A percentile compares a stretch with the other conserved stretches of the same genome.
Evolutionary conservation across 1,139 yeast species (phyloP).

Genomic region (Yamadazyma aaseri): DNA sequence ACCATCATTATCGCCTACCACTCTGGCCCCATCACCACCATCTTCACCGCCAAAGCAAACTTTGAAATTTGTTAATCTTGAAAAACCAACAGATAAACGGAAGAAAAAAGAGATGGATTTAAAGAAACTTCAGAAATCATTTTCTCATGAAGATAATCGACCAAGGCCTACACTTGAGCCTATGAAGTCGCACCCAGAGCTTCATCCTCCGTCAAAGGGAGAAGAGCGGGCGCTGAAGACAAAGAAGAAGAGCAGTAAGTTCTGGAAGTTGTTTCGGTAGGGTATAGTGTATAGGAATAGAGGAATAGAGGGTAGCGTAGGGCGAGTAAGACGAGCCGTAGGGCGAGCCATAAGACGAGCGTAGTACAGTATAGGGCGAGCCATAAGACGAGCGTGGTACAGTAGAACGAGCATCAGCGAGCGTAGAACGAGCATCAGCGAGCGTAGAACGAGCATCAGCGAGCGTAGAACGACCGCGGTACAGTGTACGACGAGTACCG

Average conservation of each 20-base stretch:
- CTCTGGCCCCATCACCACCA: conserved; percentile 4
- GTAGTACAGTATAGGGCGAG: too few species aligned
- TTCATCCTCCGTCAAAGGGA: conserved; percentile 14
- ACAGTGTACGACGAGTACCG: too few species aligned
- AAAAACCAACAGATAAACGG: conserved; percentile 16
- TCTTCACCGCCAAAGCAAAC: conserved; percentile 18
- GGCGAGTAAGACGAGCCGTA: too few species aligned
- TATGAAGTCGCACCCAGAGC: conserved; percentile 41
- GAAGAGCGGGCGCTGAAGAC: conserved; percentile 19
- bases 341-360: too few species aligned
- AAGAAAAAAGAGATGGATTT: conserved; percentile 6
- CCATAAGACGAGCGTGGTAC: too few species aligned
- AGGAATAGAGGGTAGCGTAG: too few species aligned
- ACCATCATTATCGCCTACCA: conserved; percentile 2
- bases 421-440: too few species aligned
- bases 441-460: too few species aligned
- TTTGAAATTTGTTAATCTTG: conserved; percentile 28
- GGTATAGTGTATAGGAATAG: too few species aligned
- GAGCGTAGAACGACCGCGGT: too few species aligned
- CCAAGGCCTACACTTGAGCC: conserved; percentile 36
- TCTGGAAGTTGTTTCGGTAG: conserved; percentile 35
- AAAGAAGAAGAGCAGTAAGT: conserved; percentile 27
- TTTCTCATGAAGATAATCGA: conserved; percentile 28
- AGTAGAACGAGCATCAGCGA: too few species aligned
- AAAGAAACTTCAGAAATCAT: conserved; percentile 24